phyloP scores from a whole-genome alignment of 192 early-diverging fungal species.

The Coemansia aciculifera region DNA sequence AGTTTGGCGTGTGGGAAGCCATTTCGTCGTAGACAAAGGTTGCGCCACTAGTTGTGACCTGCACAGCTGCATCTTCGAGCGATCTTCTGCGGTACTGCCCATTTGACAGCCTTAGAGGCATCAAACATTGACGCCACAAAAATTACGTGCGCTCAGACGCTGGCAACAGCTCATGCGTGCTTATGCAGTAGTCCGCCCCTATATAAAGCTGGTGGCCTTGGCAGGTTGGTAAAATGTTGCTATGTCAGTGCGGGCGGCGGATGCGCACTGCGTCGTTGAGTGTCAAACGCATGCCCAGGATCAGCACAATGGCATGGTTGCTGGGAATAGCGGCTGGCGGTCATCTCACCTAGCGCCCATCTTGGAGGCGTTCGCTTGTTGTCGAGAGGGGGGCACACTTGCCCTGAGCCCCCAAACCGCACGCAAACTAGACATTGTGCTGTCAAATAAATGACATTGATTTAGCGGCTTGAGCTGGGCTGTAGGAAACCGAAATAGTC shows the following conservation, averaged over 20 bases:
- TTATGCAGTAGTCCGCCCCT: not conserved
- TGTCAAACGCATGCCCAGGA: not conserved
- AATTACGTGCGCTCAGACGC: not conserved
- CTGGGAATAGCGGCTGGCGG: constrained; percentile 8
- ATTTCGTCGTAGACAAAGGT: not conserved
- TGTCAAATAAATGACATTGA: constrained; percentile 11
- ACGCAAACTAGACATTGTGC: constrained; percentile 1
- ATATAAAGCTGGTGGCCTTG: not conserved
- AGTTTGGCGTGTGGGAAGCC: not conserved
- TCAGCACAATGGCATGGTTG: constrained; percentile 3
- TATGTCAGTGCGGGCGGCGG: not conserved
- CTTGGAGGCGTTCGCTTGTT: constrained; percentile 2
- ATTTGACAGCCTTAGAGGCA: not conserved
- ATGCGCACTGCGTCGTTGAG: not conserved
- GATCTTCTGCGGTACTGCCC: not conserved
- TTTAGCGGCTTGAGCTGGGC: constrained; percentile 3
- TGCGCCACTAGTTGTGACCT: not conserved
- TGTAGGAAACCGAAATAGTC: not conserved
- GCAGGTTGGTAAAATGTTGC: not conserved
- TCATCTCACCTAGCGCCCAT: not conserved
- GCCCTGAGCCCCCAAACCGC: constrained; percentile 7
- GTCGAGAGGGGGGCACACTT: not conserved
- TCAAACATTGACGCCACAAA: too few relatives aligned
- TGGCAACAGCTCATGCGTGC: not conserved
- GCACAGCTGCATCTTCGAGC: not conserved